Evolutionary conservation across 164 flowering plant species (phyloP).

Genomic region (Piper longum): DNA sequence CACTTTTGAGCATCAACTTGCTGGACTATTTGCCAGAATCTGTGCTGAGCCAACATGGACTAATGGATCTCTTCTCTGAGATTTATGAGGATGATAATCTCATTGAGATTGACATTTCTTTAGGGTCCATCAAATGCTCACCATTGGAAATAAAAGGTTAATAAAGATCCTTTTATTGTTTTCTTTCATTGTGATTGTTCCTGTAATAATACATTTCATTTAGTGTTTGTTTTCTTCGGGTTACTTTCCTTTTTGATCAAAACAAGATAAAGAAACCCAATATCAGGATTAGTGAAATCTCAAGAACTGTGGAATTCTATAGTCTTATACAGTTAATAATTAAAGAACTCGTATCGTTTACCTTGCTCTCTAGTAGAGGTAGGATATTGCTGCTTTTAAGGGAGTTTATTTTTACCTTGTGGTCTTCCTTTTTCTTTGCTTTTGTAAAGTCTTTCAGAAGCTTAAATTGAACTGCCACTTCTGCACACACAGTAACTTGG

Average conservation of each 20-base stretch:
- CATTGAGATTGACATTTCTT: conserved; percentile 51
- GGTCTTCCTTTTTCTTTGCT: neutral
- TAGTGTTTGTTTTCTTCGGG: neutral
- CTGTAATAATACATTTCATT: neutral
- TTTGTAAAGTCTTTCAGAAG: neutral
- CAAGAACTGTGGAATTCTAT: neutral
- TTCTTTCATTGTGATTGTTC: neutral
- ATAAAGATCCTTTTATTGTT: neutral
- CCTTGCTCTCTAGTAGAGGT: neutral
- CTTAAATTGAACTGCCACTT: neutral
- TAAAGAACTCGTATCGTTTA: neutral
- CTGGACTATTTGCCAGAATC: conserved; percentile 17
- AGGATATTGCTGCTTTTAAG: neutral
- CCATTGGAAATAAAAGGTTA: conserved; percentile 28
- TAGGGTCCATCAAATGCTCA: conserved; percentile 48
- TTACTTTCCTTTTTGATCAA: neutral
- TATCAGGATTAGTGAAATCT: neutral
- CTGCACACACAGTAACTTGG: neutral
- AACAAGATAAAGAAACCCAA: neutral
- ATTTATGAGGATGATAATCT: conserved; percentile 51
- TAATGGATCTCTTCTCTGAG: conserved; percentile 49
- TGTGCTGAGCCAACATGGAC: conserved; percentile 21
- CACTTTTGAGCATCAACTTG: conserved; percentile 12
- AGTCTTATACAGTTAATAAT: neutral
- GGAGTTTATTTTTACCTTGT: neutral